Conservation (phyloP, 2,329 filamentous ascomycete species). For the Pseudocercospora cruenta region DNA sequence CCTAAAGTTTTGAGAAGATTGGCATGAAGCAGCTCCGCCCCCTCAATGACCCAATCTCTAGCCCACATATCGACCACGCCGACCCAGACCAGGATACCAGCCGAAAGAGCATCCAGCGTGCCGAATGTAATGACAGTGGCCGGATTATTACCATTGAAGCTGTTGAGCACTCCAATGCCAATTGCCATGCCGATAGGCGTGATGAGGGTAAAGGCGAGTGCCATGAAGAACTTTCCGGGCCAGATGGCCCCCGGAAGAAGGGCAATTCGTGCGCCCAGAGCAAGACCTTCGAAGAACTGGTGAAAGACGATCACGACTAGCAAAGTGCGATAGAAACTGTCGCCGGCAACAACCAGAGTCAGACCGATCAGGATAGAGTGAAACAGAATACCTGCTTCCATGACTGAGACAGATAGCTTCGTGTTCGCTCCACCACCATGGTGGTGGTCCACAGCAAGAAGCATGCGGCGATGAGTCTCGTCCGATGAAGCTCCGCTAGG, state of each 20-base stretch:
- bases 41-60: constrained; percentile 65
- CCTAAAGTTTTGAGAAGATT: constrained; percentile 21
- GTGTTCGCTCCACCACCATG: constrained; percentile 25
- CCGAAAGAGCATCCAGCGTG: constrained; percentile 72
- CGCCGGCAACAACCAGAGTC: constrained; percentile 68
- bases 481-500: constrained; percentile 10
- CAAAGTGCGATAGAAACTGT: constrained; percentile 63
- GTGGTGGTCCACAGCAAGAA: constrained; percentile 20
- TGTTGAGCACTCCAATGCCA: constrained; percentile 69
- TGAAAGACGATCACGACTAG: constrained; percentile 77
- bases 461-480: constrained; percentile 41
- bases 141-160: constrained; percentile 74
- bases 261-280: constrained; percentile 81
- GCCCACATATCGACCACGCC: constrained; percentile 80
- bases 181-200: constrained; percentile 82
- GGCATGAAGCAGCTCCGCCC: constrained; percentile 24
- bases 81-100: constrained; percentile 79
- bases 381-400: constrained; percentile 77
- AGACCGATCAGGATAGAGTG: constrained; percentile 54
- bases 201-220: constrained; percentile 66
- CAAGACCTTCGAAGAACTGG: constrained; percentile 89
- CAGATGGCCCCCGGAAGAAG: constrained; percentile 57
- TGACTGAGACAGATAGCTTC: constrained; percentile 63
- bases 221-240: constrained; percentile 62
- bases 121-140: constrained; percentile 72